Evolutionary conservation across 345 rosid genomes (phyloP), one percentile per base, ranked within the genome.

Genomic region (Boechera retrofracta): DNA sequence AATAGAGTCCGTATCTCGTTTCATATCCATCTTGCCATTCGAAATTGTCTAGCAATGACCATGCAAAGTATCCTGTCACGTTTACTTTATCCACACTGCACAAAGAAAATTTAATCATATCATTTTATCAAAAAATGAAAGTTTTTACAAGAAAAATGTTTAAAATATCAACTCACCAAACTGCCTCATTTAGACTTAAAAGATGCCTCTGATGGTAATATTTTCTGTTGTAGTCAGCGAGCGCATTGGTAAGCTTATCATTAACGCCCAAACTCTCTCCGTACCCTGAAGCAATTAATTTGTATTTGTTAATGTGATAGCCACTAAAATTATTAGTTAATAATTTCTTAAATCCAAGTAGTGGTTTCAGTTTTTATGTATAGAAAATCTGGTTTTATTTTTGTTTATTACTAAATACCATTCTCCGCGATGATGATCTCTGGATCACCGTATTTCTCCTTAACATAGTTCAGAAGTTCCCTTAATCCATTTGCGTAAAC

Each of bases 21-120:
- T 2, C 13, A 49, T 49, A 85, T 1, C 88, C 87, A 11, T 71
- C 75, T 2, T 5, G 44, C 86, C 88, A 88, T 61, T 88, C 89
- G 67, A 87, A 83, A 54, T 84, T 79, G 73, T 87, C 89, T 24
- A 85, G 53, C 11, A 83, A 51, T 68, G 77, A 81, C 87, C 87
- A 86, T 48, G 81, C 79, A 28, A 86, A 73, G 66, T 86, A 88
- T n/a, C 89, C 89, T 68, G 82, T 81, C 35, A 86, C 86, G 2
- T 85, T 77, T 54, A 75, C 87, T 4, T 85, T 84, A 42, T 72
- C 65, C 42, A 39, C 31, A 42, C 74, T 71, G 55, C 57, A 58
- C 39, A 29, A 70, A 39, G 42, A 12, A 69, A 36, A 38, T 13
- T 36, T 1, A 65, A 3, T 24, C 24, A 52, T 16, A 67, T 51